Conservation (phyloP, 2,329 filamentous ascomycete genomes). For the Sporothrix mexicana region DNA sequence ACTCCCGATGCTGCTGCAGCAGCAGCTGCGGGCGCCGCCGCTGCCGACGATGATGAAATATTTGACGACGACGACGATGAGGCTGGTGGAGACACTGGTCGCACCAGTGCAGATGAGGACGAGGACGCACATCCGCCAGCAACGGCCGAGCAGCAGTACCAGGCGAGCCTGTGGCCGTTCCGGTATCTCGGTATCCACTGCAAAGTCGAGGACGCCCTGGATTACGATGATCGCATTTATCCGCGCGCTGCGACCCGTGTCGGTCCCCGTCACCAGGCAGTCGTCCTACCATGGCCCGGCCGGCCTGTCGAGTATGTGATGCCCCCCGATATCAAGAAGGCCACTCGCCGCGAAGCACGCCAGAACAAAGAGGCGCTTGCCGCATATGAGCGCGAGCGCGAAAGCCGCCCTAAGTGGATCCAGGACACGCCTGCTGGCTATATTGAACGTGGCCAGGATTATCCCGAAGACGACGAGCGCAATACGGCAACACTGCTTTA, state of each 20-base stretch:
- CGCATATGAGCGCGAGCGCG: conserved; percentile 82
- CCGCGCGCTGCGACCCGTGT: conserved; percentile 91
- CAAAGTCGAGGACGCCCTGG: conserved; percentile 90
- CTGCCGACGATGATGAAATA: conserved; percentile 68
- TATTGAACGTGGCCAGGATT: conserved; percentile 80
- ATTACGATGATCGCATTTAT: conserved; percentile 97
- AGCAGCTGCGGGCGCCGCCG: conserved; percentile 45
- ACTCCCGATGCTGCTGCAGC: conserved; percentile 48
- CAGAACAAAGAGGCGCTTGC: conserved; percentile 79
- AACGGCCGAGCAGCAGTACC: conserved; percentile 86
- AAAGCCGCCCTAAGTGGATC: conserved; percentile 88
- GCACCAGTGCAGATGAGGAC: conserved; percentile 68
- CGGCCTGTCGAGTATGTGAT: conserved; percentile 90
- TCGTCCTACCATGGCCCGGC: conserved; percentile 83
- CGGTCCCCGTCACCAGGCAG: conserved; percentile 89
- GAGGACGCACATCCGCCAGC: conserved; percentile 61
- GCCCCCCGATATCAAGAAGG: conserved; percentile 84
- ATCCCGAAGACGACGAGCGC: conserved; percentile 70
- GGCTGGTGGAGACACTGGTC: conserved; percentile 62
- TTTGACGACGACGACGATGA: conserved; percentile 79
- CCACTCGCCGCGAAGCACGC: conserved; percentile 77
- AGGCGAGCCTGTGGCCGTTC: conserved; percentile 95
- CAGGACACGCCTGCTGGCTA: conserved; percentile 91
- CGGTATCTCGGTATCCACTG: conserved; percentile 95
- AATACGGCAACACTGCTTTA: conserved; percentile 79